Base-by-base conservation (phyloP, 352 stramenopile genomes). In the Phytopythium ostracodes region DNA sequence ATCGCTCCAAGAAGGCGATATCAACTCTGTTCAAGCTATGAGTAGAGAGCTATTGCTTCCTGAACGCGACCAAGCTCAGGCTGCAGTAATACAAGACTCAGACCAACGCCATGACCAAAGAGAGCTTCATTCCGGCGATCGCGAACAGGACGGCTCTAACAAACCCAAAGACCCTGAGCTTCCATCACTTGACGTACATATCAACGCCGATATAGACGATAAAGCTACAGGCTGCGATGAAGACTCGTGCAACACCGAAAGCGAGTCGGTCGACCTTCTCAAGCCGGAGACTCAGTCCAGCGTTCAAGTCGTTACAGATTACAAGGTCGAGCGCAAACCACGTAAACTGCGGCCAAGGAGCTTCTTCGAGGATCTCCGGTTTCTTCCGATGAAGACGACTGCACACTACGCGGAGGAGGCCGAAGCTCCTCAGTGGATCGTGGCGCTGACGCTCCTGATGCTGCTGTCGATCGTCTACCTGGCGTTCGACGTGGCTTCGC, bases 381-480 rank as follows among this genome's bases (percentile, higher is more conserved):
- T 6, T 24, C 53, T 43, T 20, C 31, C 22, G 35, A 18, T 49
- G 33, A 9, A 22, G 8, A 17, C 22, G 12, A 22, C 15, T 15
- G 1, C n/a, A 22, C 52, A 18, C 15, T 42, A 61, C 9, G 17
- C 1, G 20, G 44, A 64, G 35, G 24, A 58, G 1, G 3, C 22
- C n/a, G 44, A 65, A 15, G 38, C 27, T 2, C 17, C 58, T n/a
- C 38, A 58, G 35, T 75, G 62, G 66, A 66, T 63, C 44, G 50
- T 72, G 31, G 47, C 64, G 6, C 61, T 50, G 50, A 62, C 63
- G 25, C 43, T 80, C 12, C 50, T 71, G 17, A 52, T 76, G 51
- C 35, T 67, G 15, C 50, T 79, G 15, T 68, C 65, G 24, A 63
- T 71, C 22, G 17, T 64, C 14, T 75, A 73, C 50, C 29, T 79